Evolutionary conservation across 192 early-diverging fungal genomes (phyloP).

Genomic region (Chytriomyces sp.): DNA sequence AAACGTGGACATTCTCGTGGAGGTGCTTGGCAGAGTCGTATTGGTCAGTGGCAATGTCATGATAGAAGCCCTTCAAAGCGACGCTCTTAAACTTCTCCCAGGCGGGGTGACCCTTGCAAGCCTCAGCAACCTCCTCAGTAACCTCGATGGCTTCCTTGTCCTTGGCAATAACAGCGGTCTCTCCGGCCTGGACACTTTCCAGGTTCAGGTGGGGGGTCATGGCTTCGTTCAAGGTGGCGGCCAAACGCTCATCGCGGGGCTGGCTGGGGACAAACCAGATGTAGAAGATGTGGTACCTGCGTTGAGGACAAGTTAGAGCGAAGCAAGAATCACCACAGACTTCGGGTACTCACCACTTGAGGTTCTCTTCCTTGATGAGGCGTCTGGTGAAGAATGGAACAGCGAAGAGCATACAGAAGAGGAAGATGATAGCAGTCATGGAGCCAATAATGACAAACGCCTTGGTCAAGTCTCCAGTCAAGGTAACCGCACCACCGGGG

Average conservation of each 20-base stretch:
- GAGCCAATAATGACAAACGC: too few species aligned
- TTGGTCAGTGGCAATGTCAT: conserved; percentile 43
- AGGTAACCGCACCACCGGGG: too few species aligned
- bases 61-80: conserved; percentile 27
- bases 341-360: too few species aligned
- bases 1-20: conserved; percentile 67
- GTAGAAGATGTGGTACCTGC: conserved; percentile 72
- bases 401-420: conserved; percentile 66
- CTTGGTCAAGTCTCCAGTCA: too few species aligned
- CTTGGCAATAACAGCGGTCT: conserved; percentile 26
- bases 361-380: conserved; percentile 63
- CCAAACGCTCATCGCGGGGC: conserved; percentile 31
- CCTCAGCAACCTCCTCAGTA: conserved; percentile 37
- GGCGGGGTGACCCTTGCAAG: conserved; percentile 13
- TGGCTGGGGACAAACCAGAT: conserved; percentile 59
- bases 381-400: conserved; percentile 65
- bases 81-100: too few species aligned
- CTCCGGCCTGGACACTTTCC: conserved; percentile 7
- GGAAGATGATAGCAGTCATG: conserved; percentile 55
- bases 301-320: too few species aligned
- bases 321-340: too few species aligned
- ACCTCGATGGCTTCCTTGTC: conserved; percentile 34
- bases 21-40: conserved; percentile 41
- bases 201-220: conserved; percentile 9
- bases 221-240: not conserved